These are phyloP conservation scores for Hericium rajendrae DNA, from an alignment of 768 basidiomycete species.

Conservation along the genomic window DNA sequence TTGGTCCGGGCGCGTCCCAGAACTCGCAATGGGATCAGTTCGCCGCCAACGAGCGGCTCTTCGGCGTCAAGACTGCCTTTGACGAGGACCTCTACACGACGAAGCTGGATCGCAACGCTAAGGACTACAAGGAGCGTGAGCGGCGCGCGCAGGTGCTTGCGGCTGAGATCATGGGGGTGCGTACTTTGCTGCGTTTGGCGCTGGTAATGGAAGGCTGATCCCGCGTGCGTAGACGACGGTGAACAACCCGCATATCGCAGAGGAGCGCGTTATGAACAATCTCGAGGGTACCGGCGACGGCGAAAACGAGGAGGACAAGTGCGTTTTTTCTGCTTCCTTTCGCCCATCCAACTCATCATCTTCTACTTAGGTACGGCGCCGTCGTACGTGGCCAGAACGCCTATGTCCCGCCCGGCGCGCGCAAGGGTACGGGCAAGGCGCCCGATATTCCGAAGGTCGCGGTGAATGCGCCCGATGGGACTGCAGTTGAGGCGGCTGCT, in stretches of 20 bases:
- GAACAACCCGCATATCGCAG: constrained; percentile 79
- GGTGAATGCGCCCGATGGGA: constrained; percentile 71
- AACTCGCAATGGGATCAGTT: constrained; percentile 81
- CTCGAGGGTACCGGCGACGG: constrained; percentile 55
- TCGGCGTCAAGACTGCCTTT: constrained; percentile 85
- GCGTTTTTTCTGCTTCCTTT: constrained; percentile 16
- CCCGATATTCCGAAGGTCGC: constrained; percentile 62
- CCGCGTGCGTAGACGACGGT: constrained; percentile 36
- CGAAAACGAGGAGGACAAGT: constrained; percentile 96
- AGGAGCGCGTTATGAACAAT: constrained; percentile 61
- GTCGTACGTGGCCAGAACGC: constrained; percentile 84
- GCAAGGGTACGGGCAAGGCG: constrained; percentile 36
- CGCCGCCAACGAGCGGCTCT: constrained; percentile 83
- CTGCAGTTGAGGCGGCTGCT: constrained; percentile 24
- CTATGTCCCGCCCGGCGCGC: constrained; percentile 90
- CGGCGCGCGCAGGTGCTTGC: constrained; percentile 81
- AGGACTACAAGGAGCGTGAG: constrained; percentile 85
- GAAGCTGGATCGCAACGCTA: constrained; percentile 72
- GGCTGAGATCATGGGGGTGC: constrained; percentile 81
- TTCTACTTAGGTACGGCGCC: constrained; percentile 69
- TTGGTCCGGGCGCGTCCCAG: constrained; percentile 41
- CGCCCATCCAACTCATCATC: not conserved
- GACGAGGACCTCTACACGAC: constrained; percentile 95
- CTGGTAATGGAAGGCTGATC: too few relatives aligned
- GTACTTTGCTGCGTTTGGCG: not conserved